Evolutionary conservation across 2,329 filamentous ascomycete species (phyloP).

Genomic region (Hypoxylon sp.): DNA sequence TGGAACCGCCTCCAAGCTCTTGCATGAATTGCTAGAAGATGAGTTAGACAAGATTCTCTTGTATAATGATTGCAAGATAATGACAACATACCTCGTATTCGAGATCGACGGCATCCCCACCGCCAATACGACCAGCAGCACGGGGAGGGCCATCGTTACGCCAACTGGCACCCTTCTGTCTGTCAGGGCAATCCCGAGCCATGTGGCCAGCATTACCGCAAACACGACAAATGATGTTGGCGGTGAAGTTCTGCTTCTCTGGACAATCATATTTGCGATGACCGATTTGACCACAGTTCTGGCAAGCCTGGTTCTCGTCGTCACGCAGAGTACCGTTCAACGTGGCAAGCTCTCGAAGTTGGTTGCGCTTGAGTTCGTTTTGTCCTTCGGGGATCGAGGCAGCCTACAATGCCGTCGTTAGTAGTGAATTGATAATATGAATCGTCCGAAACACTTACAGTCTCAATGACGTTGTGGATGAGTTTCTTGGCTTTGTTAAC

Average conservation of each 20-base stretch:
- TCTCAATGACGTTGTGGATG: constrained; percentile 99
- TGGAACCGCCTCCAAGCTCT: constrained; percentile 85
- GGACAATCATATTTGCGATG: constrained; percentile 99
- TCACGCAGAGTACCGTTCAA: constrained; percentile 99
- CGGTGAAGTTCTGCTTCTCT: constrained; percentile 97
- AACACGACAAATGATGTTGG: constrained; percentile 97
- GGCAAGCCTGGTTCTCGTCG: constrained; percentile 98
- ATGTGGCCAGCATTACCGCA: constrained; percentile 99
- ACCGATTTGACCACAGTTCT: constrained; percentile 99
- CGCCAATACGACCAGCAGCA: constrained; percentile 75
- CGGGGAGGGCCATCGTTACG: constrained; percentile 76
- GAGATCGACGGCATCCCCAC: constrained; percentile 86
- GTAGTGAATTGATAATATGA: constrained; percentile 13
- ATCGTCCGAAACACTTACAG: constrained; percentile 70
- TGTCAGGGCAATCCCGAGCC: constrained; percentile 96
- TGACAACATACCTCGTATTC: constrained; percentile 88
- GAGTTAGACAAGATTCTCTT: constrained; percentile 55
- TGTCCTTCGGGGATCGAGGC: constrained; percentile 98
- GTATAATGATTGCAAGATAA: not conserved
- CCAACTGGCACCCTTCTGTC: constrained; percentile 91
- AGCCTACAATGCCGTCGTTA: constrained; percentile 69
- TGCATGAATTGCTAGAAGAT: constrained; percentile 87
- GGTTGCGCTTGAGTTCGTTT: constrained; percentile 98
- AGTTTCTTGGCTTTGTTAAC: constrained; percentile 99
- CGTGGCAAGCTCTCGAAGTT: constrained; percentile 95